Evolutionary conservation across 495 filamentous ascomycete species (phyloP), one percentile per base, ranked within the genome.

Genomic region (Friedmanniomyces simplex): DNA sequence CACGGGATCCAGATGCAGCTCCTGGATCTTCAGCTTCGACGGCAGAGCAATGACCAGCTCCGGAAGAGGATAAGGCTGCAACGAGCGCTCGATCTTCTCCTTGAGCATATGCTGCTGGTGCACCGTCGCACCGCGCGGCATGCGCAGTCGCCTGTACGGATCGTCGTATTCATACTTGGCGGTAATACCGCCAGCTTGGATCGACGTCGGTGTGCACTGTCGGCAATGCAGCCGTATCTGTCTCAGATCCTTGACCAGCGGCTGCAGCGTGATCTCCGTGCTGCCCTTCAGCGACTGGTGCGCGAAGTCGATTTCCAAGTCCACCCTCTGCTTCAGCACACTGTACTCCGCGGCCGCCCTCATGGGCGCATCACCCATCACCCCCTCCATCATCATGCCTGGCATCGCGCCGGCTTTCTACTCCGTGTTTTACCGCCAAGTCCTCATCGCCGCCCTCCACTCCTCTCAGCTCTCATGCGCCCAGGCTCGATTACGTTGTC

Each of bases 301-400:
- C 48, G 76, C 74, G 63, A 98, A 89, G 70, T 96, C 82, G 60
- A 98, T 77, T 57, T 97, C 91, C 52, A 97, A 75, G 59, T 90
- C 83, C 52, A 98, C 82, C 67, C 83, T 85, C 70, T 97, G 93
- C 45, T 55, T 60, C 48, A 60, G 48, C 20, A 67, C 52, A 43
- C 52, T 60, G 53, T 48, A 60, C 43, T 60, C 57, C 11, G 57
- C n/a, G 20, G 39, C 25, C 42, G 18, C 47, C 32, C n/a, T 34
- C 8, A 41, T 24, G 16, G 42, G 30, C 48, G 21, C 56, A 21
- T 18, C 48, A 25, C 30, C 48, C 34, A 25, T 32, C 50, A 20
- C 13, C 37, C 28, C 57, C 18, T 54, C 50, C 20, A 45, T 50
- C 24, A 42, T 21, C 21, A 47, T 41, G 11, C 28, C 49, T 2